Evolutionary conservation across 805 yeast species (phyloP).

Genomic region (Metschnikowia cerradonensis): DNA sequence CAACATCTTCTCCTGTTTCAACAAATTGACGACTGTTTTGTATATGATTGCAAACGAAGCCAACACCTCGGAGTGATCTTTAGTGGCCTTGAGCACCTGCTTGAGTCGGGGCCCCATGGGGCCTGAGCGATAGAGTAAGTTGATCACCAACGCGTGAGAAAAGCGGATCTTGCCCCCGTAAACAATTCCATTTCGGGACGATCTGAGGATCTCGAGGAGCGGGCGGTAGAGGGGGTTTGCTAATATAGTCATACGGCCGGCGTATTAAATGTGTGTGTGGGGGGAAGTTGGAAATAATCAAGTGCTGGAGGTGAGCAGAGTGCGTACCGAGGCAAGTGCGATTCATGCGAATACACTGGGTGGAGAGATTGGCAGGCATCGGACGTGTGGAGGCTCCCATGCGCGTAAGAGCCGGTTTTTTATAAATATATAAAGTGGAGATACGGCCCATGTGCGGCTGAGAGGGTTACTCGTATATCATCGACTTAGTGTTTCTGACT

Average conservation of each 20-base stretch:
- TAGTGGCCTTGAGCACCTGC: slow-evolving; percentile 49
- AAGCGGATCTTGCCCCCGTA: slow-evolving; percentile 62
- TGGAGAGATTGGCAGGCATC: not conserved
- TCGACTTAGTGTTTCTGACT: not conserved
- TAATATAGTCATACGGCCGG: slow-evolving; percentile 16
- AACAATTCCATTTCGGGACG: slow-evolving; percentile 47
- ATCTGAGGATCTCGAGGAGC: slow-evolving; percentile 33
- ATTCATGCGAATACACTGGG: slow-evolving; percentile 1
- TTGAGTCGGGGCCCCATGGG: slow-evolving; percentile 42
- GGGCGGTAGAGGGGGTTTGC: slow-evolving; percentile 23
- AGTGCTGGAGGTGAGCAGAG: not conserved
- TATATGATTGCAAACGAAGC: slow-evolving; percentile 55
- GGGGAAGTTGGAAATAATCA: not conserved
- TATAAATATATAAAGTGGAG: not conserved
- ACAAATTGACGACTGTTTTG: slow-evolving; percentile 34
- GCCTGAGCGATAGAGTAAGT: slow-evolving; percentile 51
- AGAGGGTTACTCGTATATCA: not conserved
- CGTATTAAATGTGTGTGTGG: not conserved
- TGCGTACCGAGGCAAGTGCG: slow-evolving; percentile 4
- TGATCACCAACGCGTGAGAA: slow-evolving; percentile 62
- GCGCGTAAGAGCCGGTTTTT: not conserved
- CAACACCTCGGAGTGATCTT: slow-evolving; percentile 51
- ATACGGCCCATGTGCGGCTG: slow-evolving; percentile 3
- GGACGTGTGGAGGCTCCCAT: slow-evolving; percentile 1
- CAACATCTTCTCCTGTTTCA: slow-evolving; percentile 29